Percentiles rank a stretch among this genome's conserved stretches.
Evolutionary conservation across 2,329 filamentous ascomycete genomes (phyloP).

Genomic region (Exophiala spinifera): DNA sequence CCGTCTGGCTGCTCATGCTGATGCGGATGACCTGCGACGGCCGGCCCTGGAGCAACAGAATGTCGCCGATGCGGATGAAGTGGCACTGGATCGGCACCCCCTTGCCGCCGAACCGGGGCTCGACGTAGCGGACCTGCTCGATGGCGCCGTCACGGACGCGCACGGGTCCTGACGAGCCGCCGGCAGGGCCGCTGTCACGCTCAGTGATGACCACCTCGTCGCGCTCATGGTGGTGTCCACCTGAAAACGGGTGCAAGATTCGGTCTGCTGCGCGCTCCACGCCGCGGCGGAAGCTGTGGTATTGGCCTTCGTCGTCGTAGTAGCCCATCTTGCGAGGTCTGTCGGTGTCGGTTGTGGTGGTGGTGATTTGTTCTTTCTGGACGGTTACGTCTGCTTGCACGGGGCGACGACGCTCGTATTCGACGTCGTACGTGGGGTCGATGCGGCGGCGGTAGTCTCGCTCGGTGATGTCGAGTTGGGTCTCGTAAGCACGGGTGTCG

Average conservation of each 20-base stretch:
- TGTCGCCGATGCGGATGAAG: constrained; percentile 98
- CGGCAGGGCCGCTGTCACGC: constrained; percentile 42
- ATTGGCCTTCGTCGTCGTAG: constrained; percentile 75
- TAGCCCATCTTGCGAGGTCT: constrained; percentile 66
- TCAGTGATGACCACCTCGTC: constrained; percentile 43
- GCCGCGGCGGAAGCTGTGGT: constrained; percentile 71
- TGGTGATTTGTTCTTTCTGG: constrained; percentile 47
- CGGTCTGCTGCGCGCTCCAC: constrained; percentile 64
- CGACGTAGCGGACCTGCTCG: constrained; percentile 49
- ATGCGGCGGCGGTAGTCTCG: constrained; percentile 65
- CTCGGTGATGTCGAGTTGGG: constrained; percentile 52
- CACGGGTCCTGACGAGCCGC: not conserved
- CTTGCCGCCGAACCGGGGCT: constrained; percentile 49
- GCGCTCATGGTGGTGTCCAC: constrained; percentile 38
- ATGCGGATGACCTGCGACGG: constrained; percentile 99
- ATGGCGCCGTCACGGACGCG: constrained; percentile 41
- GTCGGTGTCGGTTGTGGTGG: constrained; percentile 48
- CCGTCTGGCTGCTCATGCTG: constrained; percentile 94
- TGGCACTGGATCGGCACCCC: constrained; percentile 91
- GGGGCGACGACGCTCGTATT: constrained; percentile 42
- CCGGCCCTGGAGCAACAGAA: constrained; percentile 97
- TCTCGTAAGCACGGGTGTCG: constrained; percentile 41
- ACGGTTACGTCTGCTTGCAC: constrained; percentile 33
- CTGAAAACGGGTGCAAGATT: constrained; percentile 62
- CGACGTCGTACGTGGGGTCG: constrained; percentile 51